These are phyloP conservation scores for Biscogniauxia marginata DNA, from an alignment of 2,329 filamentous ascomycete species.

Conservation along the genomic window DNA sequence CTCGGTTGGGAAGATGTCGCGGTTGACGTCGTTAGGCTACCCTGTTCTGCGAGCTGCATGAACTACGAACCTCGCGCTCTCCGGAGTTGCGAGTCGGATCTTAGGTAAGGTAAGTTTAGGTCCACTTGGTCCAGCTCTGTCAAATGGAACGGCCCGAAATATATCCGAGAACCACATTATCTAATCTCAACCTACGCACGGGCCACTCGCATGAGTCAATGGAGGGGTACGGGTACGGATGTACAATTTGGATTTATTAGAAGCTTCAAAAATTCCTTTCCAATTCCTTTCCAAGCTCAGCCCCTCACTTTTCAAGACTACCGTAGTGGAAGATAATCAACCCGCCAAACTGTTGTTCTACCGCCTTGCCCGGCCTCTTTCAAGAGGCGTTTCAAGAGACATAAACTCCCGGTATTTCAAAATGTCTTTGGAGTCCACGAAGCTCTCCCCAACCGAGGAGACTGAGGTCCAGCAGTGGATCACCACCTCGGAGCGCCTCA, in stretches of 20 bases:
- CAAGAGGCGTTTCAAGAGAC: slow-evolving; percentile 30
- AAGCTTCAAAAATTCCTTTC: neutral
- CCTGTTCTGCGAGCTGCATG: slow-evolving; percentile 11
- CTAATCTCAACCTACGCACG: no score
- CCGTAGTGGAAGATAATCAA: slow-evolving; percentile 3
- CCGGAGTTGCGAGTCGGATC: no score
- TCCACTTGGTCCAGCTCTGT: no score
- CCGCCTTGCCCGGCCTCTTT: slow-evolving; percentile 32
- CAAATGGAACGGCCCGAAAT: neutral
- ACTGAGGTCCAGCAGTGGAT: slow-evolving; percentile 89
- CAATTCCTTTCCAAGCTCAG: neutral
- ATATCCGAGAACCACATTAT: neutral
- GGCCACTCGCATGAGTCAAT: neutral
- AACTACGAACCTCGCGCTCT: slow-evolving; percentile 16
- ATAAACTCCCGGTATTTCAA: slow-evolving; percentile 44
- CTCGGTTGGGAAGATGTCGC: slow-evolving; percentile 17
- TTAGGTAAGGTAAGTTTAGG: neutral
- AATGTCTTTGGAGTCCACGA: slow-evolving; percentile 67
- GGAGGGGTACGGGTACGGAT: neutral
- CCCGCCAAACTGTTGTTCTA: slow-evolving; percentile 39
- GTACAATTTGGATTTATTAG: slow-evolving; percentile 7
- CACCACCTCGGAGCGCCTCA: slow-evolving; percentile 70
- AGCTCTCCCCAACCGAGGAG: slow-evolving; percentile 77
- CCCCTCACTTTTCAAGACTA: slow-evolving; percentile 8
- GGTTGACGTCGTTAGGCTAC: slow-evolving; percentile 15